These are phyloP conservation scores for Durotheca rogersii DNA, from an alignment of 495 filamentous ascomycete genomes.

Conservation along the genomic window DNA sequence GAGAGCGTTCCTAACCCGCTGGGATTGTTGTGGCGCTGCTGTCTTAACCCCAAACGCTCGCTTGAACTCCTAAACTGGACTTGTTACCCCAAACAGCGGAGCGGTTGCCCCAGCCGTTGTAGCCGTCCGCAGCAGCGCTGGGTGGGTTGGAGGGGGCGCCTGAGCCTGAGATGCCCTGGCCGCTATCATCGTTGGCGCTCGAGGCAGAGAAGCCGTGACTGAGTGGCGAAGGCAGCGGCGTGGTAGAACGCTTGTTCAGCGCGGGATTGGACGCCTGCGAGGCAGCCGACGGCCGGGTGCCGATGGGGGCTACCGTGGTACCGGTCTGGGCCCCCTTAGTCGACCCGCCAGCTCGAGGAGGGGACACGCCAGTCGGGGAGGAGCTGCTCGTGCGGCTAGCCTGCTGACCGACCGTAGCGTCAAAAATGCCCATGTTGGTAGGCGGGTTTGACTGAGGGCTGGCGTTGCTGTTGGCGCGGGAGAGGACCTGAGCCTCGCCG, in stretches of 20 bases:
- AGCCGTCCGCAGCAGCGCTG: conserved; percentile 43
- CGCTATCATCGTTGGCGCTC: conserved; percentile 36
- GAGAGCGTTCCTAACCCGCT: neutral
- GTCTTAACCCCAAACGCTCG: conserved; percentile 73
- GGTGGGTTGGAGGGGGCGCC: conserved; percentile 42
- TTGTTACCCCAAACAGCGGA: conserved; percentile 76
- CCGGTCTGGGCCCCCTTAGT: conserved; percentile 51
- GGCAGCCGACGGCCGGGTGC: conserved; percentile 71
- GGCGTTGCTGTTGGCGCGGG: conserved; percentile 85
- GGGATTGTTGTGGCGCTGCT: conserved; percentile 3
- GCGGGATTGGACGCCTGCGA: conserved; percentile 60
- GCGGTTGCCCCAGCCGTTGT: conserved; percentile 68
- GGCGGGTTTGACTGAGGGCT: conserved; percentile 70
- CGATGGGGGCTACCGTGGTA: conserved; percentile 83
- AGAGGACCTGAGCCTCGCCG: conserved; percentile 59
- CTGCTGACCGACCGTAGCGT: conserved; percentile 66
- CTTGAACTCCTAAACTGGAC: conserved; percentile 67
- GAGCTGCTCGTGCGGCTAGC: conserved; percentile 84
- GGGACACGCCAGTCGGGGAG: conserved; percentile 79
- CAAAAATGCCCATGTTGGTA: conserved; percentile 65
- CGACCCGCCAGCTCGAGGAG: conserved; percentile 64
- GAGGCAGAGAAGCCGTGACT: conserved; percentile 70
- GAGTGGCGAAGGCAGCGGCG: conserved; percentile 85
- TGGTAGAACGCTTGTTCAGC: conserved; percentile 82
- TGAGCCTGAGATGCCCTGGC: conserved; percentile 30